Conservation (phyloP, 73 alveolate species). For the Loxodes magnus region DNA sequence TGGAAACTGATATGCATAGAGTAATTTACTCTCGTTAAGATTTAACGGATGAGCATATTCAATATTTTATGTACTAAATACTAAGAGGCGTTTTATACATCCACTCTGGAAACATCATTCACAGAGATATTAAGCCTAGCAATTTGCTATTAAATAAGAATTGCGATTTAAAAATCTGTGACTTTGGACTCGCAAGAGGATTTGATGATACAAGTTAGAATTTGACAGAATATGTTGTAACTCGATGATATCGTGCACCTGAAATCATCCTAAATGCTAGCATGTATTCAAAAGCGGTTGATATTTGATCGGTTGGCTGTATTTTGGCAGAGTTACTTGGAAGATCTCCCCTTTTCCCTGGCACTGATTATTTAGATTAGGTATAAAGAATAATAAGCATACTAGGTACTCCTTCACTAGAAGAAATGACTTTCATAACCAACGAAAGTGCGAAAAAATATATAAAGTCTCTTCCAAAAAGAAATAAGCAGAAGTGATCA, state of each 20-base stretch:
- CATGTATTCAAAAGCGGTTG: conserved; percentile 36
- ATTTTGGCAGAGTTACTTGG: conserved; percentile 48
- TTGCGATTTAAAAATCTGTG: no score
- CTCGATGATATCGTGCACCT: no score
- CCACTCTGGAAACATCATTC: no score
- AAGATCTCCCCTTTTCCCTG: conserved; percentile 66
- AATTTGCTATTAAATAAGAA: no score
- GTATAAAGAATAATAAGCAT: not conserved
- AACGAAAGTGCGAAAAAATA: conserved; percentile 22
- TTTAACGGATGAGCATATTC: no score
- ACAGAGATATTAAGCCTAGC: no score
- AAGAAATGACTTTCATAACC: conserved; percentile 5
- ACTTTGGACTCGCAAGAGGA: no score
- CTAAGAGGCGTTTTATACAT: no score
- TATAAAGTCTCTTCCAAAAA: conserved; percentile 11
- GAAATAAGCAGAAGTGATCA: conserved; percentile 10
- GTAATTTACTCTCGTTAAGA: conserved; percentile 25
- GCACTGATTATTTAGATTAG: conserved; percentile 1
- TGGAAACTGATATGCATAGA: conserved; percentile 28
- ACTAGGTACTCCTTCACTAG: conserved; percentile 2
- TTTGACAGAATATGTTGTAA: no score
- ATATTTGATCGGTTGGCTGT: conserved; percentile 54
- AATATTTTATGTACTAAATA: no score
- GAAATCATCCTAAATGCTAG: conserved; percentile 47
- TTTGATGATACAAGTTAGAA: no score